Base-by-base conservation (phyloP, 768 basidiomycete species). In the Termitomyces sp. region DNA sequence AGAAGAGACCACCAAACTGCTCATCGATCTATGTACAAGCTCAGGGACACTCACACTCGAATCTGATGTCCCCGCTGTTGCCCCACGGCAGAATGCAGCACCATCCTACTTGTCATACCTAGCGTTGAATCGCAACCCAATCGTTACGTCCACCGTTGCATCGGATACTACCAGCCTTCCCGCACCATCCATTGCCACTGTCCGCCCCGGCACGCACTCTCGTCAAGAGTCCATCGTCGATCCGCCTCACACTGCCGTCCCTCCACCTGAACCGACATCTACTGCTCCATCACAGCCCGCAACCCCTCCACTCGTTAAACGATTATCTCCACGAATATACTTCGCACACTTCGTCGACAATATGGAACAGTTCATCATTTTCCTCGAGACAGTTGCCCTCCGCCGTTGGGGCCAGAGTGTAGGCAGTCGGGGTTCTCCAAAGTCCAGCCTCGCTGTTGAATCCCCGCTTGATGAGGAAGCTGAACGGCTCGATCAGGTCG, bases 321-420 rank as follows among this genome's bases (percentile, higher is more conserved):
- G 79, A 0, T 88, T 93, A 0, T 94, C 93, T 0, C 94, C 95
- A 0, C 75, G 86, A 4, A 75, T 89, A 33, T 98, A 93, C 69
- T 98, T 98, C 65, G 87, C 94, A 0, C 93, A 97, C 67, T 98
- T 97, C 61, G 86, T 97, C 38, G 91, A 96, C 65, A 91, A 95
- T 63, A 83, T 88, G 56, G 77, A 77, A 2, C 83, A 91, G 55
- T 96, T 99, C 61, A 78, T 92, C 41, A 76, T 81, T 1, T 98
- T 98, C 69, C 79, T 99, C 9, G 95, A 98, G 71, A 85, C 85
- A 6, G 89, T 98, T 31, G 91, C 93, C 2, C 64, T 72, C 41
- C 78, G 83, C 26, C 77, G 93, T 8, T 98, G 93, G 91, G 82
- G 82, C 5, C 92, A 96, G 67, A 76, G 71, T 21, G 75, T 92